Conservation (phyloP, 441 rosid genomes). For the Sinapis alba region DNA sequence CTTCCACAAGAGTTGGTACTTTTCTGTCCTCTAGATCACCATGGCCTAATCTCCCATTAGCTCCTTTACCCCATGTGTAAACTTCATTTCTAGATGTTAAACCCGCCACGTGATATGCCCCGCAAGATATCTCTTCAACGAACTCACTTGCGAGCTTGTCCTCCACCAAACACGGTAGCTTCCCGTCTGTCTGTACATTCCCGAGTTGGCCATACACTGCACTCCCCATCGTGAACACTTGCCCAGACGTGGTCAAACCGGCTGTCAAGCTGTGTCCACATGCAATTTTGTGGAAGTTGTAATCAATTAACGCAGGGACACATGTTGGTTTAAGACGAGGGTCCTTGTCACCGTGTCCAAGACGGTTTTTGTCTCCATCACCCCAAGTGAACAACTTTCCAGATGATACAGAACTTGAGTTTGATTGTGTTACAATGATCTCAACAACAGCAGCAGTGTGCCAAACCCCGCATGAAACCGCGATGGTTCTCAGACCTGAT, state of each 20-base stretch:
- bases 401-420: constrained; percentile 64
- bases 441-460: constrained; percentile 98
- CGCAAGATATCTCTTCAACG: constrained; percentile 89
- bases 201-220: constrained; percentile 96
- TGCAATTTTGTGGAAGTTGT: constrained; percentile 83
- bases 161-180: constrained; percentile 75
- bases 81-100: constrained; percentile 86
- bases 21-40: constrained; percentile 94
- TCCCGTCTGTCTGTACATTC: constrained; percentile 82
- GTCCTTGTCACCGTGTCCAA: constrained; percentile 97
- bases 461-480: constrained; percentile 97
- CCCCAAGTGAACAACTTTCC: constrained; percentile 98
- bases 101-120: constrained; percentile 86
- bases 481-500: constrained; percentile 80
- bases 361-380: constrained; percentile 95
- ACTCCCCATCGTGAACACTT: constrained; percentile 92
- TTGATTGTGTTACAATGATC: constrained; percentile 84
- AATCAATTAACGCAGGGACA: constrained; percentile 84
- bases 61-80: constrained; percentile 98
- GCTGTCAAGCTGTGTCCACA: constrained; percentile 97
- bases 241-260: constrained; percentile 85
- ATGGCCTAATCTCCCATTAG: constrained; percentile 96
- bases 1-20: constrained; percentile 79
- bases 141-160: constrained; percentile 72
- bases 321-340: constrained; percentile 90